Conservation (phyloP, 1,284 basidiomycete species). For the Papiliotrema terrestris region DNA sequence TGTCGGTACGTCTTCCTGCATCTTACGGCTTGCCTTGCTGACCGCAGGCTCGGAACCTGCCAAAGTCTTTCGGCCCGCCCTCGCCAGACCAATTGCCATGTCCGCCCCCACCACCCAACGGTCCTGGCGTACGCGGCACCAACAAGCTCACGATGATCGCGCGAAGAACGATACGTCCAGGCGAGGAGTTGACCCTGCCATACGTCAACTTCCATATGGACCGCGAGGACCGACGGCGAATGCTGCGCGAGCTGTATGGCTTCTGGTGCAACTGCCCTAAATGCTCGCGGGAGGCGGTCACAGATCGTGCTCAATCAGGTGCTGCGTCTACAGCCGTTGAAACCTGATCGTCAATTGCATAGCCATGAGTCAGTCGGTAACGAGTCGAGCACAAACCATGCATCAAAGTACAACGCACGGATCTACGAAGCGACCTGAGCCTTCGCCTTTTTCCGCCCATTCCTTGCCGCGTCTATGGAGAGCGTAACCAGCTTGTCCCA, state of each 20-base stretch:
- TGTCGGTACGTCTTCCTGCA: slow-evolving; percentile 54
- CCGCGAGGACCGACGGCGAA: slow-evolving; percentile 57
- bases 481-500: slow-evolving; percentile 53
- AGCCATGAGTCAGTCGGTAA: no score
- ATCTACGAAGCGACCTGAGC: no score
- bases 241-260: slow-evolving; percentile 66
- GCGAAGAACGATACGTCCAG: slow-evolving; percentile 59
- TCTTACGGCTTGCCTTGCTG: background rate
- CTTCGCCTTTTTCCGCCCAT: no score
- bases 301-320: background rate
- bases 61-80: slow-evolving; percentile 52
- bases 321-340: no score
- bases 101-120: slow-evolving; percentile 53
- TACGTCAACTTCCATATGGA: slow-evolving; percentile 68
- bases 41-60: slow-evolving; percentile 39
- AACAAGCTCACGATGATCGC: slow-evolving; percentile 59
- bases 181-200: slow-evolving; percentile 67
- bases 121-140: slow-evolving; percentile 27
- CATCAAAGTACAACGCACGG: no score
- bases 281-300: slow-evolving; percentile 59
- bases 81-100: slow-evolving; percentile 63
- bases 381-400: no score
- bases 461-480: no score
- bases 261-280: slow-evolving; percentile 69
- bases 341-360: no score